Percentiles rank a stretch among this genome's conserved stretches.
These are phyloP conservation scores for Nemania abortiva DNA, from an alignment of 2,329 filamentous ascomycete genomes.

Conservation along the genomic window DNA sequence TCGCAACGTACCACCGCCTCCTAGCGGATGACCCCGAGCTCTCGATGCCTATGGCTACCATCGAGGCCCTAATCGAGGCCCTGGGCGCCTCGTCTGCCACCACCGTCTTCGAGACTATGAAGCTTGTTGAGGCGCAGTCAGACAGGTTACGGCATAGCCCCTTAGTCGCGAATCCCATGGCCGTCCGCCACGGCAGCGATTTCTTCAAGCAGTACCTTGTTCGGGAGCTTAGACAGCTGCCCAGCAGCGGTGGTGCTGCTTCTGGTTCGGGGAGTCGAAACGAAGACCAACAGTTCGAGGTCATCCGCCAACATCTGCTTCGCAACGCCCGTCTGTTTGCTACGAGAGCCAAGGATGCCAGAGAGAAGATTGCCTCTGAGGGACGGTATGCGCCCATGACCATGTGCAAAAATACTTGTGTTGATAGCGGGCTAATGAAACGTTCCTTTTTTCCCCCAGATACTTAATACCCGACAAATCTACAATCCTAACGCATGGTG, in stretches of 20 bases:
- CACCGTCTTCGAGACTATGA: conserved; percentile 94
- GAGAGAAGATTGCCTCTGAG: conserved; percentile 83
- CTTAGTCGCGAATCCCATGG: conserved; percentile 87
- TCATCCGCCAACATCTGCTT: conserved; percentile 84
- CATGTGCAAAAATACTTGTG: no score
- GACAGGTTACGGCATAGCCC: conserved; percentile 73
- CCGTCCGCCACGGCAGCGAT: conserved; percentile 92
- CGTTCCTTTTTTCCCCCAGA: conserved; percentile 52
- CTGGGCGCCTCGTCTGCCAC: conserved; percentile 82
- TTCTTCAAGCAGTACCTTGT: conserved; percentile 96
- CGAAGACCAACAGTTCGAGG: conserved; percentile 75
- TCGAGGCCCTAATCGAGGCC: conserved; percentile 89
- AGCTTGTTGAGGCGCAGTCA: conserved; percentile 83
- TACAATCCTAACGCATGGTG: conserved; percentile 91
- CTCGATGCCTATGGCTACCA: conserved; percentile 95
- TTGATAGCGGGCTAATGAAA: conserved; percentile 17
- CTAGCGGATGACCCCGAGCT: conserved; percentile 79
- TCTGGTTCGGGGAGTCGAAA: conserved; percentile 47
- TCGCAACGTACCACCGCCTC: conserved; percentile 66
- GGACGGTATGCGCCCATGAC: conserved; percentile 57
- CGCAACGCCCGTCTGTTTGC: conserved; percentile 90
- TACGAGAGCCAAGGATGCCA: conserved; percentile 83
- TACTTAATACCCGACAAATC: conserved; percentile 82
- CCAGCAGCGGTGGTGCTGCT: conserved; percentile 46
- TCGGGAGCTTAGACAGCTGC: conserved; percentile 72